Percentiles rank a stretch among this genome's conserved stretches.
These are phyloP conservation scores for Podospora pseudoanserina DNA, from an alignment of 495 filamentous ascomycete species.

Conservation along the genomic window DNA sequence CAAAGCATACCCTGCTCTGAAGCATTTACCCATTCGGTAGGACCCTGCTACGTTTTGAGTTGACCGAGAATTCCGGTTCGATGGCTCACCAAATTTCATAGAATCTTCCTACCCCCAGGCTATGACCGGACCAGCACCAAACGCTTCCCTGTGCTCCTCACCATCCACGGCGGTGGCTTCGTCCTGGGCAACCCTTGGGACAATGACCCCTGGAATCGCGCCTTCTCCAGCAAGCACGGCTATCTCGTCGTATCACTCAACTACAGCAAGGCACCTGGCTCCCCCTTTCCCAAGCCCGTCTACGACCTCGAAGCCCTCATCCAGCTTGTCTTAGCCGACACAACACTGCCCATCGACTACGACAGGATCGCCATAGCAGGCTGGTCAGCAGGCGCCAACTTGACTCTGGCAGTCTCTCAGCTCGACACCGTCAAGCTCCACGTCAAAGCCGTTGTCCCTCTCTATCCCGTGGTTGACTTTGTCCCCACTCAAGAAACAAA, in stretches of 20 bases:
- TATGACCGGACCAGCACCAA: constrained; percentile 19
- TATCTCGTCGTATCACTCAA: constrained; percentile 37
- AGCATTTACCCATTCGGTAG: constrained; percentile 21
- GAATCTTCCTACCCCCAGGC: constrained; percentile 35
- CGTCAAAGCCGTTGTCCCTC: constrained; percentile 31
- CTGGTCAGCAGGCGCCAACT: constrained; percentile 38
- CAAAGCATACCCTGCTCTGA: constrained; percentile 22
- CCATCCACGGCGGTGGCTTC: constrained; percentile 44
- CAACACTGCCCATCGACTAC: constrained; percentile 34
- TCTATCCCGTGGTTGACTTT: constrained; percentile 37
- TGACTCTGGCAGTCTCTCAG: constrained; percentile 32
- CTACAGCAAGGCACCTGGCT: constrained; percentile 37
- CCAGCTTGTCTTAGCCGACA: constrained; percentile 25
- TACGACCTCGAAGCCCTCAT: constrained; percentile 35
- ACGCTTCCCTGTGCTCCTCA: constrained; percentile 29
- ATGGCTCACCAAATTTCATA: background rate
- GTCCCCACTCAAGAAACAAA: constrained; percentile 19
- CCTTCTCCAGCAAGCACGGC: constrained; percentile 31
- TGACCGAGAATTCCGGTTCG: no score
- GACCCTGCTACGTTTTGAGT: background rate
- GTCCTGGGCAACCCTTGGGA: constrained; percentile 31
- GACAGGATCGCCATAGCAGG: constrained; percentile 34
- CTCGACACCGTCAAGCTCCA: constrained; percentile 24
- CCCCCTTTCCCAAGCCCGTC: constrained; percentile 32
- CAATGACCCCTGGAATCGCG: constrained; percentile 39